Evolutionary conservation across 768 basidiomycete genomes (phyloP).

Genomic region (Lepiota venenata): DNA sequence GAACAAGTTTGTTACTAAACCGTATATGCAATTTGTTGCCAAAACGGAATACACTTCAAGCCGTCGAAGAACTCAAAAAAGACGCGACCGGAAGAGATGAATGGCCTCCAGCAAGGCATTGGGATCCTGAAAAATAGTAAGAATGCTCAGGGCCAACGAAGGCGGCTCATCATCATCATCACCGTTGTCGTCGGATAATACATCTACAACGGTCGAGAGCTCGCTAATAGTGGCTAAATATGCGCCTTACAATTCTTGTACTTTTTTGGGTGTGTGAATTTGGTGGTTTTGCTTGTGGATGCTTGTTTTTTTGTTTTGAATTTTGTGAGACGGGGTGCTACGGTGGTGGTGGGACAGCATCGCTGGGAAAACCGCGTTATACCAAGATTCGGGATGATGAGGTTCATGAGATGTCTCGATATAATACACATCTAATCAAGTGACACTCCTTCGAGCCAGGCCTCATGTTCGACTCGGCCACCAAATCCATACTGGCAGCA

Average conservation of each 20-base stretch:
- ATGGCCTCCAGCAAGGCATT: neutral
- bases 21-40: slow-evolving; percentile 10
- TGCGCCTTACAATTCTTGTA: slow-evolving; percentile 3
- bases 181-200: neutral
- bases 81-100: neutral
- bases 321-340: neutral
- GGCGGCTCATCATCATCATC: no score
- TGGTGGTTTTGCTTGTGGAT: slow-evolving; percentile 2
- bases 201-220: no score
- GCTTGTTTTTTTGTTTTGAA: slow-evolving; percentile 1
- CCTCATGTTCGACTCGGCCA: slow-evolving; percentile 16
- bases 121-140: neutral
- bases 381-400: neutral
- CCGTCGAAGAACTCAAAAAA: neutral
- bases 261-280: slow-evolving; percentile 3
- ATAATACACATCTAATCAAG: no score
- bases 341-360: neutral
- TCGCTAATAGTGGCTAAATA: neutral
- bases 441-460: slow-evolving; percentile 9
- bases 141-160: neutral
- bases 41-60: slow-evolving; percentile 2
- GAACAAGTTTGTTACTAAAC: neutral
- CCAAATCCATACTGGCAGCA: slow-evolving; percentile 1
- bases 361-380: neutral
- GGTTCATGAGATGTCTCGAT: neutral